phyloP scores from a whole-genome alignment of 208 protist genomes.

The Leishmania tropica region DNA sequence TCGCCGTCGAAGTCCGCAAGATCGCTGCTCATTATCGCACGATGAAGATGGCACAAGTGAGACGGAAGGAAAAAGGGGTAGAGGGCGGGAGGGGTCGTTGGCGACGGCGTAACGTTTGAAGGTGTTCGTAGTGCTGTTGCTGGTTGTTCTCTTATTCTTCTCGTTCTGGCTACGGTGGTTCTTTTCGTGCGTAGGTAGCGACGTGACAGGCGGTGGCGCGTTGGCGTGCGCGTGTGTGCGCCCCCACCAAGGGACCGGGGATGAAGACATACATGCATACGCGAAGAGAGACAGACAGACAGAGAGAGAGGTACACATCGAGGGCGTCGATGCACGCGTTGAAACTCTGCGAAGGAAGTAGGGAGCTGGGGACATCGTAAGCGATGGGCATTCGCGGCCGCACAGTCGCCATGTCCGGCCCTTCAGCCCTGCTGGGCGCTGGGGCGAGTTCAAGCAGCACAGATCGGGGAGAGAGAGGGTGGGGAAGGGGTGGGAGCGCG shows the following conservation, averaged over 20 bases:
- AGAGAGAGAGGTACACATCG: not conserved
- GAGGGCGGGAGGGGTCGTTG: not conserved
- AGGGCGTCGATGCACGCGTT: not conserved
- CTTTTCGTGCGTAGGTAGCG: not conserved
- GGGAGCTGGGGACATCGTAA: not conserved
- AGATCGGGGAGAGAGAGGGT: not conserved
- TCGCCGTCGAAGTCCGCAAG: slow-evolving; percentile 92
- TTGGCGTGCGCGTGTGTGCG: not conserved
- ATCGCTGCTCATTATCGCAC: slow-evolving; percentile 66
- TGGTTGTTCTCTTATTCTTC: not conserved
- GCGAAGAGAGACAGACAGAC: not conserved
- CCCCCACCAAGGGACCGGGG: not conserved
- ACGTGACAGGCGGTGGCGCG: not conserved
- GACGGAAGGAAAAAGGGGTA: not conserved
- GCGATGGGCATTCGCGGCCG: not conserved
- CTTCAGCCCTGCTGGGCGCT: not conserved
- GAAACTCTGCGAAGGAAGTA: not conserved
- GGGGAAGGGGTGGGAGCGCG: not conserved
- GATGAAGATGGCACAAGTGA: not conserved
- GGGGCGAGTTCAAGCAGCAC: not conserved
- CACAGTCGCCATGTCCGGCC: not conserved
- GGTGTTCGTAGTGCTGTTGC: not conserved
- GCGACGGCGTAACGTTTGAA: not conserved
- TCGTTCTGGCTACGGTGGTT: not conserved
- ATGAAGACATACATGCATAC: not conserved